These are phyloP conservation scores for Aphanomyces euteiches DNA, from an alignment of 352 stramenopile species.

Conservation along the genomic window DNA sequence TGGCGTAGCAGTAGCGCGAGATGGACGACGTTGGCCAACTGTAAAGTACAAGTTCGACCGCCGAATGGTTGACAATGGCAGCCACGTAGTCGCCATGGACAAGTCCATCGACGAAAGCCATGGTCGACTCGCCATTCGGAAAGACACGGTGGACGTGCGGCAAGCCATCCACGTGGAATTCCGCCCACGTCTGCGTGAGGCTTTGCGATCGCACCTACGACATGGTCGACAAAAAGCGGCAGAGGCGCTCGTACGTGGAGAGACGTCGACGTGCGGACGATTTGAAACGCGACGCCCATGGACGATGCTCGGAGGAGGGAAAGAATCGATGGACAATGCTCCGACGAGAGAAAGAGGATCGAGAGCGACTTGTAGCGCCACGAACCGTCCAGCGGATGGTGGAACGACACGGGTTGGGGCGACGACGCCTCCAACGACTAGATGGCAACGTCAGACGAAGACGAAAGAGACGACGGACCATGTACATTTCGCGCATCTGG, in stretches of 20 bases:
- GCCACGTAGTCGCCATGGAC: slow-evolving; percentile 26
- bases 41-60: too few relatives aligned
- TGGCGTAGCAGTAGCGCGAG: too few relatives aligned
- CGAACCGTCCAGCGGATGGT: neutral
- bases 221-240: neutral
- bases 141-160: slow-evolving; percentile 24
- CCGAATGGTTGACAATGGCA: too few relatives aligned
- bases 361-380: neutral
- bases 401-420: neutral
- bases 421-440: neutral
- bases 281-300: slow-evolving; percentile 15
- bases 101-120: neutral
- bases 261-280: neutral
- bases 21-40: too few relatives aligned
- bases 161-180: slow-evolving; percentile 18
- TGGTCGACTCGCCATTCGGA: slow-evolving; percentile 27
- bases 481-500: slow-evolving; percentile 29
- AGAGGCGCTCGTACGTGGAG: neutral
- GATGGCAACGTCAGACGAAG: neutral
- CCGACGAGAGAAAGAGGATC: neutral
- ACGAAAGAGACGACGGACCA: neutral
- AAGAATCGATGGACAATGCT: slow-evolving; percentile 14
- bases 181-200: too few relatives aligned
- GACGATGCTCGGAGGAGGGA: slow-evolving; percentile 5
- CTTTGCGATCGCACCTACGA: slow-evolving; percentile 10